phyloP scores from a whole-genome alignment of 768 basidiomycete genomes.

The Boletus reticulatus region DNA sequence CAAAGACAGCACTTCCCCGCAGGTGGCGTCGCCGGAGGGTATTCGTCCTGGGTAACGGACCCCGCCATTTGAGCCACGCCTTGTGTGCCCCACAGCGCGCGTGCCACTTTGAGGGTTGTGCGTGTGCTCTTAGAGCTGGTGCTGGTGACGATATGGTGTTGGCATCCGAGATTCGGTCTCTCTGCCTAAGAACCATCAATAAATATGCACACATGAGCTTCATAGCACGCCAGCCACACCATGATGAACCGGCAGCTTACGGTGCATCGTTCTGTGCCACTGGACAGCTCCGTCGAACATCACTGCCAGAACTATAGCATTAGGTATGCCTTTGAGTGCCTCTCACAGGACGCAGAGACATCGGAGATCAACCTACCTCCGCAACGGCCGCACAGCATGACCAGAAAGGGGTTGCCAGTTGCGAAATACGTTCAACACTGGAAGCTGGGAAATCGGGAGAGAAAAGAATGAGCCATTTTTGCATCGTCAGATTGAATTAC shows the following conservation, averaged over 20 bases:
- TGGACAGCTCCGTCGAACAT: neutral
- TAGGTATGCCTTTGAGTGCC: neutral
- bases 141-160: neutral
- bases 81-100: neutral
- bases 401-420: neutral
- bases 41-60: constrained; percentile 8
- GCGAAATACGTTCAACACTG: constrained; percentile 20
- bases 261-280: neutral
- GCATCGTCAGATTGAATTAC: neutral
- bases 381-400: neutral
- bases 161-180: neutral
- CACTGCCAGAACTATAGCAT: neutral
- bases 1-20: constrained; percentile 12
- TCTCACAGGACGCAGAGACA: neutral
- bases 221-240: neutral
- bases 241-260: neutral
- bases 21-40: neutral
- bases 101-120: neutral
- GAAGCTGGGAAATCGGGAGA: constrained; percentile 9
- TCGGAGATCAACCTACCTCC: constrained; percentile 4
- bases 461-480: neutral
- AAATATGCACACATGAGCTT: neutral
- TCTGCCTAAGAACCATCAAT: neutral
- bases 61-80: constrained; percentile 21
- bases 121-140: neutral